Conservation (phyloP, 345 rosid species). For the Gossypium anomalum region DNA sequence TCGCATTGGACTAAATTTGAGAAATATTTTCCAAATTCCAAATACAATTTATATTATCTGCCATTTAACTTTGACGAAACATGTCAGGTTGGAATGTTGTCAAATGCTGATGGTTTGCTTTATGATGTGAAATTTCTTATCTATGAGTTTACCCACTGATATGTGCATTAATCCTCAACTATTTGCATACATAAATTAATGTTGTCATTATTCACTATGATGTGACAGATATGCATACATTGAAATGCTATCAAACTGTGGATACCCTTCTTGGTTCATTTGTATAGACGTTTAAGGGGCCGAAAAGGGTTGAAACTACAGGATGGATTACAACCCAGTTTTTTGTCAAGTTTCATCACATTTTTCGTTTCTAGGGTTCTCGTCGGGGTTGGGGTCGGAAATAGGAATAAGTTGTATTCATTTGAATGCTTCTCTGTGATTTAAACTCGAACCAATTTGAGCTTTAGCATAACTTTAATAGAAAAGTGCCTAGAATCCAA, state of each 20-base stretch:
- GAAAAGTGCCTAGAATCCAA: background rate
- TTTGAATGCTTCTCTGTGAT: background rate
- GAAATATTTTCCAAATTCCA: too few relatives aligned
- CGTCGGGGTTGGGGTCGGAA: background rate
- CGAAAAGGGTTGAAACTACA: background rate
- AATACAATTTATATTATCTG: background rate
- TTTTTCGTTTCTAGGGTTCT: background rate
- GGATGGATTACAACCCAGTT: background rate
- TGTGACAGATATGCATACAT: background rate
- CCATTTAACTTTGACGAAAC: background rate
- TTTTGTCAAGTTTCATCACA: background rate
- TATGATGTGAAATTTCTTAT: background rate
- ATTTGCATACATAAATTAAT: background rate
- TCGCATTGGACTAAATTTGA: conserved; percentile 15
- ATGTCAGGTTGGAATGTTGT: background rate
- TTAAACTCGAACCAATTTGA: background rate
- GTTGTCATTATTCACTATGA: background rate
- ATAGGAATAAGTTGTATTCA: background rate
- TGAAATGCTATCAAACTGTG: background rate
- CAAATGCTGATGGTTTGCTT: too few relatives aligned
- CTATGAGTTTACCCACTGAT: background rate
- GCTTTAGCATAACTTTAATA: background rate
- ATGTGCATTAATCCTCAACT: background rate
- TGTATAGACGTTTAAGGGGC: background rate
- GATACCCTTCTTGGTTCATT: background rate